phyloP scores from a whole-genome alignment of 2,329 filamentous ascomycete species.

The Fusarium ramigenum region DNA sequence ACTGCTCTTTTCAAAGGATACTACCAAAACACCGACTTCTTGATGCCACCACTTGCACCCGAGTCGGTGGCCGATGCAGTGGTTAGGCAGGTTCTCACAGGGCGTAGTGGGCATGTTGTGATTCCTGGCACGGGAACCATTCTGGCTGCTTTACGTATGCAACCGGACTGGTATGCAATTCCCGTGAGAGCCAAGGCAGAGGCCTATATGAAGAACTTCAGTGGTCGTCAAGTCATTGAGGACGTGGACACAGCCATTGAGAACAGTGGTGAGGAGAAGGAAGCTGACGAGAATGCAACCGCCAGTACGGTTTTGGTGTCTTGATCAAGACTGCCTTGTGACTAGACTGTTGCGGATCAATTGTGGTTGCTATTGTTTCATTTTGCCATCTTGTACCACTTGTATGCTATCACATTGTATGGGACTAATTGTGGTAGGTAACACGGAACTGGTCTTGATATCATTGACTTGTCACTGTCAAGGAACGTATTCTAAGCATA shows the following conservation, averaged over 20 bases:
- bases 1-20: constrained; percentile 56
- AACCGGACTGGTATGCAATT: constrained; percentile 72
- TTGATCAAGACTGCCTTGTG: constrained; percentile 13
- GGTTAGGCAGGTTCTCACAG: constrained; percentile 59
- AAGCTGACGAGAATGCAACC: constrained; percentile 39
- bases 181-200: constrained; percentile 56
- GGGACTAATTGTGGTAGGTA: neutral
- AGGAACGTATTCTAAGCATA: neutral
- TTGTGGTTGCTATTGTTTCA: neutral
- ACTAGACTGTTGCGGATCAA: neutral
- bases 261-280: constrained; percentile 15
- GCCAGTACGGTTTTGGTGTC: constrained; percentile 53
- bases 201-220: constrained; percentile 55
- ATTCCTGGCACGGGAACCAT: constrained; percentile 53
- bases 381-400: neutral
- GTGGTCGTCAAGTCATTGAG: constrained; percentile 58
- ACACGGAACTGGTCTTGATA: neutral
- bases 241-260: constrained; percentile 55
- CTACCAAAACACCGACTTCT: constrained; percentile 60
- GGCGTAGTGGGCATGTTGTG: constrained; percentile 59
- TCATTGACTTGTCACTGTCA: neutral
- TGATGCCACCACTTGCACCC: constrained; percentile 49
- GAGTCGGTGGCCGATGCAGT: constrained; percentile 58
- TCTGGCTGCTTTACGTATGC: constrained; percentile 56
- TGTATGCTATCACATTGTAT: neutral